Conservation (phyloP, 106 monocot genomes). For the Dendrobium chrysotoxum region DNA sequence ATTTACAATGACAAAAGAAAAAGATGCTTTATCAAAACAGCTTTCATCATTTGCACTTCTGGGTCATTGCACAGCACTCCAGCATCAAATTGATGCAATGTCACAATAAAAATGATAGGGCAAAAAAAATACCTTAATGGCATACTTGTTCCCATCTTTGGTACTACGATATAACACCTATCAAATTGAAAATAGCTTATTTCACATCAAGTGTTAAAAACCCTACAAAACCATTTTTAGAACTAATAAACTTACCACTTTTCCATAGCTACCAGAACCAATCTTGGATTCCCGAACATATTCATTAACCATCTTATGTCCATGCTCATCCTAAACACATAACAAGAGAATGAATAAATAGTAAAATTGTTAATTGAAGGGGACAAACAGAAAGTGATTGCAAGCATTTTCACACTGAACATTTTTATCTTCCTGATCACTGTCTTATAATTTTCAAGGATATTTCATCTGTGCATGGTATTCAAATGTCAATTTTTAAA, state of each 20-base stretch:
- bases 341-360: neutral
- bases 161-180: constrained; percentile 59
- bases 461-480: no score
- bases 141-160: constrained; percentile 65
- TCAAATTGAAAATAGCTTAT: neutral
- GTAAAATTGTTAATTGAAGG: neutral
- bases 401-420: neutral
- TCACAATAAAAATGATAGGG: neutral
- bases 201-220: neutral
- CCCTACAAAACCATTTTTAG: neutral
- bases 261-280: constrained; percentile 90
- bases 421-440: no score
- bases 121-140: constrained; percentile 50
- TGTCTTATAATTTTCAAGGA: no score
- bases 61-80: neutral
- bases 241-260: constrained; percentile 60
- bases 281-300: constrained; percentile 66
- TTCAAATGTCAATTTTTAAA: no score
- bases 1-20: neutral
- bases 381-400: neutral
- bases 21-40: neutral
- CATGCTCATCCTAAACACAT: constrained; percentile 63
- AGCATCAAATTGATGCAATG: neutral
- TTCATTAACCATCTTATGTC: constrained; percentile 83
- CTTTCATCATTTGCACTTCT: neutral